Percentiles rank a stretch among this genome's conserved stretches.
Evolutionary conservation across 805 yeast species (phyloP).

Genomic region (Jamesozyma spencerorum): DNA sequence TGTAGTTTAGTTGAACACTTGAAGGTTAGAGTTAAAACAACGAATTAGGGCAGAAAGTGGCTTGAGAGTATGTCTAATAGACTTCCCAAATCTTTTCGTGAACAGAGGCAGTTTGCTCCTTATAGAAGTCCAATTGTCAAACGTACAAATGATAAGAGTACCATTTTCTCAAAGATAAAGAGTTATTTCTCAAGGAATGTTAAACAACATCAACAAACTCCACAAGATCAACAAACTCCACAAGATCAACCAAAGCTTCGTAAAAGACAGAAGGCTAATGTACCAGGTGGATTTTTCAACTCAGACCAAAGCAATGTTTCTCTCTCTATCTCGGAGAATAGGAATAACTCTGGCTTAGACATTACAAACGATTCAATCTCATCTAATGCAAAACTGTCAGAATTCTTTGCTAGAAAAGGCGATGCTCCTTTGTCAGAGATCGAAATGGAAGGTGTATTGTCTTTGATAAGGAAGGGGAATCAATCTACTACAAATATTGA

Average conservation of each 20-base stretch:
- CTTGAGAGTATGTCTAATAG: conserved; percentile 3
- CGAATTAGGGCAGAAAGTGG: too few species aligned
- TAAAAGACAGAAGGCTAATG: neutral
- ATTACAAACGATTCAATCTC: conserved; percentile 3
- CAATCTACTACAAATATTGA: neutral
- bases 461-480: conserved; percentile 38
- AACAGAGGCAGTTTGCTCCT: conserved; percentile 5
- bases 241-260: neutral
- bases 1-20: too few species aligned
- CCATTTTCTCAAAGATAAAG: conserved; percentile 4
- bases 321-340: neutral
- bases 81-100: conserved; percentile 7
- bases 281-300: conserved; percentile 25
- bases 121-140: conserved; percentile 5
- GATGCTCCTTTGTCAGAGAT: conserved; percentile 59
- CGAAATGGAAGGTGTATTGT: conserved; percentile 74
- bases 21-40: too few species aligned
- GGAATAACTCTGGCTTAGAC: conserved; percentile 9
- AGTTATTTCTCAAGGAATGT: neutral
- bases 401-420: conserved; percentile 69
- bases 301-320: conserved; percentile 7
- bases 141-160: conserved; percentile 2
- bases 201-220: neutral
- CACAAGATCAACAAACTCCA: neutral
- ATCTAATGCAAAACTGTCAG: conserved; percentile 38